Base-by-base conservation (phyloP, 1,284 basidiomycete genomes). In the Meripilus lineatus region DNA sequence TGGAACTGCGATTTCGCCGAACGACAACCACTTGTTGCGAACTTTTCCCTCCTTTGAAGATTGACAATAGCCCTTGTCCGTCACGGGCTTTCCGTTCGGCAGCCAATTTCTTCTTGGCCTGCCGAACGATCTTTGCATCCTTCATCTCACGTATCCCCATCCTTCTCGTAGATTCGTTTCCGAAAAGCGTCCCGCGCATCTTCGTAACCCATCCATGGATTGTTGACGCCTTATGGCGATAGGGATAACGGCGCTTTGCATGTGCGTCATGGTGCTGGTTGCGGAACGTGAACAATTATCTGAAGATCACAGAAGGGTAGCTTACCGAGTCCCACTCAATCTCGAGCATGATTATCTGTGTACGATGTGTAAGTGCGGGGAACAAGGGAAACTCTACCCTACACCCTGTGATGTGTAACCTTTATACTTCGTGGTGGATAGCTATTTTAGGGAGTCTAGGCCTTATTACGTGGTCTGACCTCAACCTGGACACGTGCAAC, bases 131-230 rank as follows among this genome's bases (percentile, higher is more conserved):
- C 24, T 53, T 52, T 15, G 65, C 65, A 18, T 58, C 52, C 48
- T 54, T 55, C 65, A 69, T 68, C 58, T 69, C 67, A 24, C 50
- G 47, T 30, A 66, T 63, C 37, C 67, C 79, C 52, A 59, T 68
- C 40, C 63, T 74, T 50, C 84, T 71, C 34, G 82, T 63, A n/a
- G 52, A 54, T 56, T 88, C 84, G 57, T 84, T 71, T 26, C 81
- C 84, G 21, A 71, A 58, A 38, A 88, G 66, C 14, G 85, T 87
- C 25, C 84, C 85, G 49, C 84, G 74, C 74, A 81, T 75, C 63
- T 87, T 87, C n/a, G 79, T 77, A 47, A 88, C 68, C 83, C 84
- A 87, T 41, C 84, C 84, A 54, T 87, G 84, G 60, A 85, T 71
- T 4, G 72, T 73, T 4, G 81, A 84, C 11, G 83, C 71, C 40